A percentile compares a stretch with the other conserved stretches of the same genome.
Conservation (phyloP, 2,329 filamentous ascomycete genomes). For the Scytalidium lignicola region DNA sequence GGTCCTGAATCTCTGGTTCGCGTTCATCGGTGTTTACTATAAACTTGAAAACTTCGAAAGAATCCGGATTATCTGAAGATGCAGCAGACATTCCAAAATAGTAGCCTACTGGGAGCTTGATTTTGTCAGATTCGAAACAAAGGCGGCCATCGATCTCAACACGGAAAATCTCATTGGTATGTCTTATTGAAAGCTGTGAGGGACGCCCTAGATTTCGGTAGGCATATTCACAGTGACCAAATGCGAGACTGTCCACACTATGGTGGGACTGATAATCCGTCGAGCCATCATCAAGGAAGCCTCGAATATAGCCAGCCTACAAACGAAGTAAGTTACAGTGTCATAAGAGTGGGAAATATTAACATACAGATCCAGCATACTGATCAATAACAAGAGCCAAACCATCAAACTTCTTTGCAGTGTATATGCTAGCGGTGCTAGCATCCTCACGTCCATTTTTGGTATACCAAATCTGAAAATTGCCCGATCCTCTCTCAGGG, state of each 20-base stretch:
- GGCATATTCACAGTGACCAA: constrained; percentile 84
- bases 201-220: constrained; percentile 90
- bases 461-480: constrained; percentile 89
- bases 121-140: constrained; percentile 80
- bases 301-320: constrained; percentile 73
- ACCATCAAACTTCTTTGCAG: constrained; percentile 81
- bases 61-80: constrained; percentile 87
- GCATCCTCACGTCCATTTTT: constrained; percentile 61
- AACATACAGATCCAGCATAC: constrained; percentile 59
- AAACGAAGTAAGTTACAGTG: constrained; percentile 7
- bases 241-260: constrained; percentile 78
- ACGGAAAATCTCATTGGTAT: constrained; percentile 60
- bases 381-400: constrained; percentile 81
- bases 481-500: constrained; percentile 78
- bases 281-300: constrained; percentile 88
- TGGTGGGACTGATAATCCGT: constrained; percentile 72
- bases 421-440: constrained; percentile 76
- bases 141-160: constrained; percentile 74
- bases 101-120: constrained; percentile 75
- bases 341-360: constrained; percentile 3
- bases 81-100: constrained; percentile 82
- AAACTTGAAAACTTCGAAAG: constrained; percentile 89
- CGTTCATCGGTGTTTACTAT: constrained; percentile 58
- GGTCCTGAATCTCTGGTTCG: constrained; percentile 23
- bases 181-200: constrained; percentile 69